Conservation (phyloP, 225 moss, liverwort and hornwort genomes). For the Marchantia paleacea region DNA sequence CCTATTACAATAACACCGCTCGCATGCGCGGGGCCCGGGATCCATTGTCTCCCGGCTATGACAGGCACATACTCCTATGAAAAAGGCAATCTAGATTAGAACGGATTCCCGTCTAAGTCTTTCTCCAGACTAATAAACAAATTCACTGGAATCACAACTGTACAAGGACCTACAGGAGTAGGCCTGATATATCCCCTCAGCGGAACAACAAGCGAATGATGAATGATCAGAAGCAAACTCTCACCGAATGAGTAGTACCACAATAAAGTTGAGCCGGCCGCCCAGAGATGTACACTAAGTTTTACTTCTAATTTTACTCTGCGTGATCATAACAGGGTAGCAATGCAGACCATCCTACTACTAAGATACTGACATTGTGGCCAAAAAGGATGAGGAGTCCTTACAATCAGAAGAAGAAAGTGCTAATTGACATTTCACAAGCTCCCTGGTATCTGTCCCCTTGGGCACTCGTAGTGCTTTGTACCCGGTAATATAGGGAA, state of each 20-base stretch:
- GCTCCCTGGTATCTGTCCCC: slow-evolving; percentile 46
- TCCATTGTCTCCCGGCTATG: too few relatives aligned
- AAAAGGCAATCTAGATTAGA: too few relatives aligned
- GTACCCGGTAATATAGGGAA: slow-evolving; percentile 72
- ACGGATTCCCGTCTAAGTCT: background rate
- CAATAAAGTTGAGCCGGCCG: too few relatives aligned
- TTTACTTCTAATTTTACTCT: background rate
- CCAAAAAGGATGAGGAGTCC: background rate
- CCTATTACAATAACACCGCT: too few relatives aligned
- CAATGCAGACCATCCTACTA: background rate
- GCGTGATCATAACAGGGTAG: background rate
- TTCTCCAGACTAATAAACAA: background rate
- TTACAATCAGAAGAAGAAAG: slow-evolving; percentile 39
- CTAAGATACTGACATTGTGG: background rate
- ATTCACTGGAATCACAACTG: too few relatives aligned
- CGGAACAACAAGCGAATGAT: background rate
- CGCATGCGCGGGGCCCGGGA: too few relatives aligned
- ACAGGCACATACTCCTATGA: too few relatives aligned
- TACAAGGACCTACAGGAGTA: too few relatives aligned
- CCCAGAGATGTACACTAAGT: too few relatives aligned
- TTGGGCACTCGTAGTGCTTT: slow-evolving; percentile 61
- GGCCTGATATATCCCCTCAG: background rate
- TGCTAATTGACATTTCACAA: slow-evolving; percentile 79
- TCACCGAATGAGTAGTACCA: too few relatives aligned
- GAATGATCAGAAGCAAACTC: too few relatives aligned